These are phyloP conservation scores for Phytophthora rubi DNA, from an alignment of 352 stramenopile genomes.

Conservation along the genomic window DNA sequence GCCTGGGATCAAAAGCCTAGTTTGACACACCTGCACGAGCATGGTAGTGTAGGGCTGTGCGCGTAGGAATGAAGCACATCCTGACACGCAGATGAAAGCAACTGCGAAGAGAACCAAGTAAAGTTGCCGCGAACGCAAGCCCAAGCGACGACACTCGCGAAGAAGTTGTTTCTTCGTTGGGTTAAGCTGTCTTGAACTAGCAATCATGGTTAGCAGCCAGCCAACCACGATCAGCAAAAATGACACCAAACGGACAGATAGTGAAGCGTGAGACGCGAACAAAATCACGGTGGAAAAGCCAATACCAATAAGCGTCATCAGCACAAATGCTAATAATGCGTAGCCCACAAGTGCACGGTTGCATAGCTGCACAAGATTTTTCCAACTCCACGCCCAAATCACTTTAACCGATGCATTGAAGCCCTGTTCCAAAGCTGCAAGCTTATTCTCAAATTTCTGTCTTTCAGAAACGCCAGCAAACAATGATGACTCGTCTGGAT, in stretches of 20 bases:
- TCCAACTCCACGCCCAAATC: conserved; percentile 34
- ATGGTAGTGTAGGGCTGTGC: conserved; percentile 77
- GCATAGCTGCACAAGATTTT: conserved; percentile 34
- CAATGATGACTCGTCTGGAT: background rate
- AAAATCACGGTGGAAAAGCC: conserved; percentile 37
- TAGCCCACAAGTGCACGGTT: conserved; percentile 38
- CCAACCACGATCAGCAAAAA: conserved; percentile 54
- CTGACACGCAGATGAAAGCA: conserved; percentile 47
- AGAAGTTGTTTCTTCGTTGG: conserved; percentile 48
- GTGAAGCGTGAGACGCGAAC: conserved; percentile 32
- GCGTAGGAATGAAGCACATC: conserved; percentile 68
- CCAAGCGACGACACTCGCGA: conserved; percentile 37
- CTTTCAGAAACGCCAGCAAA: conserved; percentile 1
- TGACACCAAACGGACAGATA: conserved; percentile 44
- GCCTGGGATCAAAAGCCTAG: conserved; percentile 42
- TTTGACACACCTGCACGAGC: conserved; percentile 73
- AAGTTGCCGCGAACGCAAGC: conserved; percentile 43
- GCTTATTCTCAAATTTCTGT: conserved; percentile 42
- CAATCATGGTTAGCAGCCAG: conserved; percentile 53
- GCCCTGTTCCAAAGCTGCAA: conserved; percentile 32
- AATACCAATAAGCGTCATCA: conserved; percentile 39
- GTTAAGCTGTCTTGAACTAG: conserved; percentile 51
- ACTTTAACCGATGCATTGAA: conserved; percentile 25
- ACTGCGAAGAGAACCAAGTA: conserved; percentile 39
- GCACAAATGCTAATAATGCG: conserved; percentile 30